Percentiles rank a stretch among this genome's conserved stretches.
These are phyloP conservation scores for Nannochloropsis gaditana DNA, from an alignment of 108 stramenopile species.

Conservation along the genomic window DNA sequence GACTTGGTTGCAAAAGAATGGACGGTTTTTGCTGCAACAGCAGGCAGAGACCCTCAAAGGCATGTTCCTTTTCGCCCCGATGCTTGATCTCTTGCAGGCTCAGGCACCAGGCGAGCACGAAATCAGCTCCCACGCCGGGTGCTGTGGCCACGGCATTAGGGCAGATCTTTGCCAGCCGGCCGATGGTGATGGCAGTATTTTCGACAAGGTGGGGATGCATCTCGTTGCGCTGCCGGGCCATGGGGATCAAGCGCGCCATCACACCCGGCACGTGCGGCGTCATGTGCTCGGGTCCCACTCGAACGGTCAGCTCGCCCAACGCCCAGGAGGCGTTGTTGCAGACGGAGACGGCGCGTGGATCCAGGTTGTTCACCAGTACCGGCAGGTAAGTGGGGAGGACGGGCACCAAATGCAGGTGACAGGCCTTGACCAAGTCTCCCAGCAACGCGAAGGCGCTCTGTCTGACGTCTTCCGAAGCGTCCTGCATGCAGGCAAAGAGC, in stretches of 20 bases:
- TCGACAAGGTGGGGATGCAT: conserved; percentile 68
- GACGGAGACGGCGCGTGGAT: conserved; percentile 53
- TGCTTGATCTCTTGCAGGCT: conserved; percentile 31
- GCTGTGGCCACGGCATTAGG: conserved; percentile 68
- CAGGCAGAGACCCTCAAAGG: conserved; percentile 41
- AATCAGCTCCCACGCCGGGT: background rate
- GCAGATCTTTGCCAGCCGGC: conserved; percentile 72
- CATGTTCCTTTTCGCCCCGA: conserved; percentile 33
- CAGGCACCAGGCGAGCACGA: conserved; percentile 33
- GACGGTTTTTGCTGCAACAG: conserved; percentile 33
- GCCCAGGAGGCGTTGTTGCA: conserved; percentile 89
- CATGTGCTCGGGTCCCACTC: conserved; percentile 60
- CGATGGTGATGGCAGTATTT: conserved; percentile 77
- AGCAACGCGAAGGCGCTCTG: conserved; percentile 81
- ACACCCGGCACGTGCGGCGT: conserved; percentile 65
- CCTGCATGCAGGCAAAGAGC: conserved; percentile 36
- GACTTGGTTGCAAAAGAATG: background rate
- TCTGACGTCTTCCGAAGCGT: conserved; percentile 60
- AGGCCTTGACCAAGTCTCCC: conserved; percentile 75
- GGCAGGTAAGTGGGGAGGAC: conserved; percentile 60
- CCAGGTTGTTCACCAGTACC: conserved; percentile 57
- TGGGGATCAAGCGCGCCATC: conserved; percentile 60
- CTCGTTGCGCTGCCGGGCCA: conserved; percentile 47
- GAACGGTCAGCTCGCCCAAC: conserved; percentile 77
- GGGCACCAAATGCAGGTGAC: conserved; percentile 66